A percentile compares a stretch with the other conserved stretches of the same genome.
Evolutionary conservation across 2,329 filamentous ascomycete genomes (phyloP).

Genomic region (Teratosphaeria epicoccoides): DNA sequence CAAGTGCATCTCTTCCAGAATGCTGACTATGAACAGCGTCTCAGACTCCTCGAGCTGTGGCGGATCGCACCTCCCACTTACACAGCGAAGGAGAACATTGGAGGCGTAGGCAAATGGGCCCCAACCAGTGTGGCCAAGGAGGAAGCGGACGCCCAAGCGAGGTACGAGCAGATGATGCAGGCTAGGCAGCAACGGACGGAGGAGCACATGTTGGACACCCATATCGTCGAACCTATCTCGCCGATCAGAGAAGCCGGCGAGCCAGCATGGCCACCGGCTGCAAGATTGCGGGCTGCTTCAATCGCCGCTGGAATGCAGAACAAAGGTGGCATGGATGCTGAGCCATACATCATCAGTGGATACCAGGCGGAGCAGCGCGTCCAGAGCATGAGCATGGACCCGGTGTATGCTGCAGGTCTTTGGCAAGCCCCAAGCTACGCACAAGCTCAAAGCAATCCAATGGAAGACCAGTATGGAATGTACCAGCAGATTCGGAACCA

Average conservation of each 20-base stretch:
- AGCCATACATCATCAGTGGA: constrained; percentile 77
- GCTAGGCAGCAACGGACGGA: constrained; percentile 5
- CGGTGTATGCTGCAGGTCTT: constrained; percentile 47
- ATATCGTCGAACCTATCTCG: constrained; percentile 15
- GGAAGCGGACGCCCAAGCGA: constrained; percentile 44
- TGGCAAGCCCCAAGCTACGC: constrained; percentile 29
- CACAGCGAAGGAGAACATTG: constrained; percentile 24
- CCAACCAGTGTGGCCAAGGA: constrained; percentile 45
- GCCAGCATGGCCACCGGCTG: constrained; percentile 19
- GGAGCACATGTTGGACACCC: constrained; percentile 19
- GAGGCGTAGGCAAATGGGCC: constrained; percentile 44
- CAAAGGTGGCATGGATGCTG: constrained; percentile 32
- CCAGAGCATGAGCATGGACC: constrained; percentile 50
- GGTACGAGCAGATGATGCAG: constrained; percentile 44
- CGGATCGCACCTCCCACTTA: constrained; percentile 63
- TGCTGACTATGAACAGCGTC: constrained; percentile 60
- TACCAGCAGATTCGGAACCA: constrained; percentile 45
- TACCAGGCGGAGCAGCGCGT: constrained; percentile 51
- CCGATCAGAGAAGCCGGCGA: constrained; percentile 17
- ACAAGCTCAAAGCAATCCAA: constrained; percentile 33
- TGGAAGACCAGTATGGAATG: constrained; percentile 60
- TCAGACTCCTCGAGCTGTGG: constrained; percentile 75
- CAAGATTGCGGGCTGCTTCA: constrained; percentile 20
- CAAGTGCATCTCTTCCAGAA: constrained; percentile 71
- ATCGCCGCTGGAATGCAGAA: constrained; percentile 10